phyloP scores from a whole-genome alignment of 305 asterid genomes.

The Rubia peregrina region DNA sequence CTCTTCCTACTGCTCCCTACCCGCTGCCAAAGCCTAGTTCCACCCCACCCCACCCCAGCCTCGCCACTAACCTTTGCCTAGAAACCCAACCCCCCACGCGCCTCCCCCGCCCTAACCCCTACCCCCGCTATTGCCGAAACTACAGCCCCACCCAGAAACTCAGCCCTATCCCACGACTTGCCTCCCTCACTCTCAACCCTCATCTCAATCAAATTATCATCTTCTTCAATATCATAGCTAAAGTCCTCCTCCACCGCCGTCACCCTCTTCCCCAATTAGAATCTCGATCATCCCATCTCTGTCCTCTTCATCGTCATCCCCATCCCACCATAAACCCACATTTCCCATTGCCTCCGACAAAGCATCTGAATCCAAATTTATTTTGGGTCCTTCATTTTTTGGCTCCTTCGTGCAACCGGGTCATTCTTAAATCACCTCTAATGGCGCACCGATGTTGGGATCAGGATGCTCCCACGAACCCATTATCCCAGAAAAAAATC shows the following conservation, averaged over 20 bases:
- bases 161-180: too few species aligned
- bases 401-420: conserved; percentile 48
- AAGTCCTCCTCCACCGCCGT: not conserved
- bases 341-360: conserved; percentile 24
- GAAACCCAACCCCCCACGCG: too few species aligned
- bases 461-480: not conserved
- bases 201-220: conserved; percentile 22
- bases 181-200: conserved; percentile 43
- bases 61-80: too few species aligned
- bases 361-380: conserved; percentile 59
- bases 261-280: conserved; percentile 35
- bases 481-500: not conserved
- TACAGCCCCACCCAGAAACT: too few species aligned
- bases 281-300: conserved; percentile 71
- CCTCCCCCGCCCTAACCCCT: too few species aligned
- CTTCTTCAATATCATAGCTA: conserved; percentile 51
- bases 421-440: conserved; percentile 75
- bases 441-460: conserved; percentile 35
- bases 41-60: too few species aligned
- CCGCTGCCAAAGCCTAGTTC: too few species aligned
- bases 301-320: conserved; percentile 22
- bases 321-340: conserved; percentile 51
- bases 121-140: too few species aligned
- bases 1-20: too few species aligned
- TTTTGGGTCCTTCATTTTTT: conserved; percentile 35